Evolutionary conservation across 2,329 filamentous ascomycete genomes (phyloP), one percentile per base, ranked within the genome.

Genomic region (Phialophora macrospora): DNA sequence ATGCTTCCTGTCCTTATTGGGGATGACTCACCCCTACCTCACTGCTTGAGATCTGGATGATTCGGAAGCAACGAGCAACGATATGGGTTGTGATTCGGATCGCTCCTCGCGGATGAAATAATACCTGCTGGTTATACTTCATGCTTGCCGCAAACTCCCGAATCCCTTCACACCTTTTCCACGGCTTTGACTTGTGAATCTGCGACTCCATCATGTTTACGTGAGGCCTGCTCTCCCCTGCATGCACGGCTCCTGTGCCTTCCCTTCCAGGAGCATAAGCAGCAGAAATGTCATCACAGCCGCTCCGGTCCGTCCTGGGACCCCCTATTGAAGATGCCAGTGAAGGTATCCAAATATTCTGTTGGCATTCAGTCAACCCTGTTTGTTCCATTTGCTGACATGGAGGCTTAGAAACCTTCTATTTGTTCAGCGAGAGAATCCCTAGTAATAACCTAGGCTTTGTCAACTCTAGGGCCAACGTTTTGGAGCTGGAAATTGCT

Each of bases 391-490:
- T 20, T 2, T 44, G 38, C 38, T 44, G 38, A 44, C 38, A 52
- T 52, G 4, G 14, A 52, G 48, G 9, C 26, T 49, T 58, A 97
- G 94, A 98, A 80, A 91, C 92, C 4, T 97, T 96, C 74, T 80
- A 93, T 44, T 84, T 97, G 62, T 97, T 96, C 81, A 89, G 92
- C 51, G 88, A 90, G 75, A 80, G 87, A 20, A 86, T 92, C 28
- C 88, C 90, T 0, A 90, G 90, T 12, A 86, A 88, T 62, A 88
- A 93, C 72, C 87, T 98, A 9, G 95, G 94, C 74, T 95, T 97
- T 78, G 80, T 98, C 69, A 89, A 97, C 76, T 81, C 90, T 17
- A 87, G 85, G 69, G 87, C 90, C 9, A 76, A 84, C 1, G 78
- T 80, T 1, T 77, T 97, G 41, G 85, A 91, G 12, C 75, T 97